These are phyloP conservation scores for Suillus plorans DNA, from an alignment of 768 basidiomycete genomes.

Conservation along the genomic window DNA sequence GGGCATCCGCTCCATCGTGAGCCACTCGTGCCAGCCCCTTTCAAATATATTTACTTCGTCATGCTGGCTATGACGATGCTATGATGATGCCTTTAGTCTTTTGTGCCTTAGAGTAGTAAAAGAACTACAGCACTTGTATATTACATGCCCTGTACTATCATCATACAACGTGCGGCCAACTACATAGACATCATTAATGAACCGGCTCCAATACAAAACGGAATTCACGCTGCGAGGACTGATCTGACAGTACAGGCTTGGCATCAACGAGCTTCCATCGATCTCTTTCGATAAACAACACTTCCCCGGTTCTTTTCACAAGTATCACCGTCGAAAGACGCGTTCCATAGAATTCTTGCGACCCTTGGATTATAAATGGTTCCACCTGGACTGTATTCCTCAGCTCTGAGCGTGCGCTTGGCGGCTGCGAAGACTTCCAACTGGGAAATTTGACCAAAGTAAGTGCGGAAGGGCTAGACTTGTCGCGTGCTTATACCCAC, in stretches of 20 bases:
- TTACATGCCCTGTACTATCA: slow-evolving; percentile 35
- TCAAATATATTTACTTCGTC: slow-evolving; percentile 26
- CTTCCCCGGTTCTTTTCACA: slow-evolving; percentile 57
- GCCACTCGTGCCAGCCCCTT: slow-evolving; percentile 11
- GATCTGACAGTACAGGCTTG: slow-evolving; percentile 37
- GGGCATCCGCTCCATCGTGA: slow-evolving; percentile 1
- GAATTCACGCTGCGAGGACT: slow-evolving; percentile 49
- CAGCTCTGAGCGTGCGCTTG: slow-evolving; percentile 51
- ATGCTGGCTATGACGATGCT: slow-evolving; percentile 34
- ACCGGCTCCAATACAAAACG: slow-evolving; percentile 39
- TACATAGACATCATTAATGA: slow-evolving; percentile 23
- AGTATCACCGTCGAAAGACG: slow-evolving; percentile 73
- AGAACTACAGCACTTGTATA: slow-evolving; percentile 26
- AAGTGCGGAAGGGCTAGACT: slow-evolving; percentile 6
- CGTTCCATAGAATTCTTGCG: slow-evolving; percentile 54
- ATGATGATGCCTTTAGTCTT: slow-evolving; percentile 15
- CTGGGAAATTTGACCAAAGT: slow-evolving; percentile 32
- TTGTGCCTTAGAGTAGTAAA: slow-evolving; percentile 29
- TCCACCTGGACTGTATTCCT: slow-evolving; percentile 63
- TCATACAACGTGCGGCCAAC: slow-evolving; percentile 13
- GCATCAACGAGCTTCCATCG: slow-evolving; percentile 54
- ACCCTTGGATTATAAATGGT: slow-evolving; percentile 40
- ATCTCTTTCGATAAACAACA: slow-evolving; percentile 71
- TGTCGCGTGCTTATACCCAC: slow-evolving; percentile 44
- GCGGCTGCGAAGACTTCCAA: slow-evolving; percentile 45